Conservation (phyloP, 768 basidiomycete genomes). For the Cystobasidium ongulense region DNA sequence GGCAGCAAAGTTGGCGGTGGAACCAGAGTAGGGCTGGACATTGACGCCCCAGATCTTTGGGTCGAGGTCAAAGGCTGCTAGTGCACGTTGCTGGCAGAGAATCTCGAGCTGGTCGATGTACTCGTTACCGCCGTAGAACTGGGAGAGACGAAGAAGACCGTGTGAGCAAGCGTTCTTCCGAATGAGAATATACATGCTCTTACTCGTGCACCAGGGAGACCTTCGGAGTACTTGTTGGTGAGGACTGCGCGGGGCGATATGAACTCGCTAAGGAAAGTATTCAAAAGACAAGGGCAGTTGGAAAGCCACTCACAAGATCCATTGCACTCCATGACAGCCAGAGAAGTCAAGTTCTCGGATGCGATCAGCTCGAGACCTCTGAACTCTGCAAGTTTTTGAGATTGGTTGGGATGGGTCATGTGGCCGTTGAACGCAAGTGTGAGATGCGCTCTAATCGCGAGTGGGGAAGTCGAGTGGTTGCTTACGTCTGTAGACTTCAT, state of each 20-base stretch:
- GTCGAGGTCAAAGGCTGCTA: conserved; percentile 92
- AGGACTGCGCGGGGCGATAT: conserved; percentile 16
- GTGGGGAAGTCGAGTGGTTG: not conserved
- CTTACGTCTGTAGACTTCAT: conserved; percentile 28
- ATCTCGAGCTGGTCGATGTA: conserved; percentile 86
- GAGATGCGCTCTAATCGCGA: not conserved
- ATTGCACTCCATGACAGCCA: conserved; percentile 94
- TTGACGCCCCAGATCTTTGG: conserved; percentile 87
- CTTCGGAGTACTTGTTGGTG: conserved; percentile 60
- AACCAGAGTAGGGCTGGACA: conserved; percentile 85
- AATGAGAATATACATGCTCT: conserved; percentile 42
- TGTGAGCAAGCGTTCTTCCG: not conserved
- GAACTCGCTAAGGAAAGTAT: not conserved
- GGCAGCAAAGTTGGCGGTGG: conserved; percentile 90
- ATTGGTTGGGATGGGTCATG: not conserved
- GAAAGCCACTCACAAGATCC: conserved; percentile 87
- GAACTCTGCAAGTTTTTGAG: conserved; percentile 27
- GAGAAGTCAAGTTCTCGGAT: conserved; percentile 97
- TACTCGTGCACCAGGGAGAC: conserved; percentile 80
- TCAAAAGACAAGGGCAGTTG: not conserved
- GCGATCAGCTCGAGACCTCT: conserved; percentile 81
- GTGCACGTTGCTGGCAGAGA: conserved; percentile 88
- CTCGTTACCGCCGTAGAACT: conserved; percentile 65
- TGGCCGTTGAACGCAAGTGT: not conserved
- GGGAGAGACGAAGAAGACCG: not conserved